Percentiles rank a stretch among this genome's conserved stretches.
Evolutionary conservation across 441 rosid genomes (phyloP).

Genomic region (Populus hybrid): DNA sequence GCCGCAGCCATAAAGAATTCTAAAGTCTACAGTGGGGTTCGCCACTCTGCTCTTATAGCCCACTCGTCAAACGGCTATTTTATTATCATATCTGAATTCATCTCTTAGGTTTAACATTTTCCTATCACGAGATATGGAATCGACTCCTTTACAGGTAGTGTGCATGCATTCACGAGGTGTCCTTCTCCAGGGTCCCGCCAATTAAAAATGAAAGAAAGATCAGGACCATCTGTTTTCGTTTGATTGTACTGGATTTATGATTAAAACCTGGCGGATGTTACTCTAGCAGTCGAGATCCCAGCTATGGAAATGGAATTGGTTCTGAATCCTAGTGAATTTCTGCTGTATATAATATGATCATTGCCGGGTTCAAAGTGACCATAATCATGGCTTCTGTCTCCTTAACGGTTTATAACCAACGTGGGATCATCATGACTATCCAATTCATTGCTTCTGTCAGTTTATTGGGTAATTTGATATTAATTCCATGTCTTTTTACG

Average conservation of each 20-base stretch:
- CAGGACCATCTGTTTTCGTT: slow-evolving; percentile 10
- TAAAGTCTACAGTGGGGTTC: neutral
- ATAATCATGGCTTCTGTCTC: slow-evolving; percentile 30
- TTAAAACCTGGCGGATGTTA: neutral
- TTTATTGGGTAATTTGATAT: neutral
- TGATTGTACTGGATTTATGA: neutral
- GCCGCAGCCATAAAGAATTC: neutral
- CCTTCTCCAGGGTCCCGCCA: slow-evolving; percentile 2
- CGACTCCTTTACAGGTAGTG: neutral
- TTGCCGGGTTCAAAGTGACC: neutral
- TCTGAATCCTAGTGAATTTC: neutral
- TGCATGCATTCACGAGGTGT: neutral
- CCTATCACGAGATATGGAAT: neutral
- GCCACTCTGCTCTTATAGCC: too few species aligned
- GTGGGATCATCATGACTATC: slow-evolving; percentile 47
- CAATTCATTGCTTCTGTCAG: slow-evolving; percentile 20
- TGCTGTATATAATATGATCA: neutral
- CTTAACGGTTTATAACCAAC: slow-evolving; percentile 26
- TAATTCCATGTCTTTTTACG: neutral
- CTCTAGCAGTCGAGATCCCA: slow-evolving; percentile 11
- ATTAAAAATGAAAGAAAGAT: neutral
- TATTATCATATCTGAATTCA: neutral
- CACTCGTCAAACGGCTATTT: neutral
- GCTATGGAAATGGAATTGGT: neutral
- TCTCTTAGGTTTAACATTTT: neutral